Evolutionary conservation across 2,329 filamentous ascomycete species (phyloP), one percentile per base, ranked within the genome.

Genomic region (Bipolaris cookei): DNA sequence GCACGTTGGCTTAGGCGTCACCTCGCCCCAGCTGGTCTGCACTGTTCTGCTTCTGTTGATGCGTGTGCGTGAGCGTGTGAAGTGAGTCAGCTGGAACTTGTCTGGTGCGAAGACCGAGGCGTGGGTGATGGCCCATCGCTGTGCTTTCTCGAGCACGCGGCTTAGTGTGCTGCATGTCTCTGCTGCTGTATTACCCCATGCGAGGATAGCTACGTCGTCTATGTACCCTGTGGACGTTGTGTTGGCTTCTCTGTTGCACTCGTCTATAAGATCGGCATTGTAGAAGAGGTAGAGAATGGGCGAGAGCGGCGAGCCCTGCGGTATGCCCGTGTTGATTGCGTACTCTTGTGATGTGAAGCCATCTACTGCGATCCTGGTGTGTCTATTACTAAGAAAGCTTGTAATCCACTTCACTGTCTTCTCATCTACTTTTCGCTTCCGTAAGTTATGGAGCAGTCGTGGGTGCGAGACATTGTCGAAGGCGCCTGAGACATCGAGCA

Each of bases 211-310:
- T n/a, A 64, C 54, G 44, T 73, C 61, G 60, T 73, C 59, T 37
- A 73, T 68, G 47, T 63, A 71, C 23, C 65, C 65, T 52, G 47
- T 59, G 4, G 55, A 56, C 21, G 56, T 50, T n/a, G 32, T 32
- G 44, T 66, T 32, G 34, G 56, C 23, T 38, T 49, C 51, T 53
- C 51, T 13, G 32, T 60, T 61, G 41, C 50, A 65, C 48, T 43
- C 48, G 21, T 72, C 65, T 55, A 75, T 54, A 1, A 75, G 65
- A 51, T 72, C 62, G 28, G 60, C 58, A 30, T 72, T 75, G 50
- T 73, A 75, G 66, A 72, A 73, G 35, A 76, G 60, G 59, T 67
- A 74, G 23, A 75, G 64, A 30, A 75, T 73, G 23, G 66, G 71
- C 20, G 60, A 74, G 1, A 75, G 64, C 28, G 61, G 69, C 18